phyloP scores from a whole-genome alignment of 495 filamentous ascomycete genomes.

The Xylaria flabelliformis region DNA sequence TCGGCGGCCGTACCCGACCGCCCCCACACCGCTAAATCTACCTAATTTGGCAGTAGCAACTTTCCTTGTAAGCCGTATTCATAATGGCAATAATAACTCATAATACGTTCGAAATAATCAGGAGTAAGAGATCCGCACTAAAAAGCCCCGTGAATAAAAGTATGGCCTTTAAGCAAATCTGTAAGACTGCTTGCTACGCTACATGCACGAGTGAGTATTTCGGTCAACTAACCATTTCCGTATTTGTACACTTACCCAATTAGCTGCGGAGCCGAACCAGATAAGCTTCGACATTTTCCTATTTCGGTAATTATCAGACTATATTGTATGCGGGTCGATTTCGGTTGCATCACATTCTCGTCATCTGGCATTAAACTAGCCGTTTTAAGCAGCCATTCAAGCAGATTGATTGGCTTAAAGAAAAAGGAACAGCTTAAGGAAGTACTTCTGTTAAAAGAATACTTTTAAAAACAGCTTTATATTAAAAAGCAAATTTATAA shows the following conservation, averaged over 20 bases:
- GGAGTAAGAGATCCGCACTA: not conserved
- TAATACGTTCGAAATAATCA: not conserved
- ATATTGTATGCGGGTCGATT: no score
- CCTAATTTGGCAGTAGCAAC: not conserved
- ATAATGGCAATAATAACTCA: not conserved
- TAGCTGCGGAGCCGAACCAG: not conserved
- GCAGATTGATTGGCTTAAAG: no score
- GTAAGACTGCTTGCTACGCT: no score
- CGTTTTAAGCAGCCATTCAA: no score
- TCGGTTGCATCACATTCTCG: no score
- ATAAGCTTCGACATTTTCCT: slow-evolving; percentile 19
- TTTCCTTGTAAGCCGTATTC: not conserved
- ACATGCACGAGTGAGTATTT: no score
- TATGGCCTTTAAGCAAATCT: no score
- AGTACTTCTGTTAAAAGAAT: no score
- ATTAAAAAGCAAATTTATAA: no score
- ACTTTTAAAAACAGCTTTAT: no score
- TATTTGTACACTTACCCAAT: not conserved
- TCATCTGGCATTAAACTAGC: no score
- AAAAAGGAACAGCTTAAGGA: no score
- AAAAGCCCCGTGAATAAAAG: not conserved
- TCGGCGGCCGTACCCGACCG: not conserved
- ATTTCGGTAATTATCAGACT: not conserved
- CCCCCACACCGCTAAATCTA: not conserved
- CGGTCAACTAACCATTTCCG: not conserved